Evolutionary conservation across 2,329 filamentous ascomycete species (phyloP).

Genomic region (Pestalotiopsis sp.): DNA sequence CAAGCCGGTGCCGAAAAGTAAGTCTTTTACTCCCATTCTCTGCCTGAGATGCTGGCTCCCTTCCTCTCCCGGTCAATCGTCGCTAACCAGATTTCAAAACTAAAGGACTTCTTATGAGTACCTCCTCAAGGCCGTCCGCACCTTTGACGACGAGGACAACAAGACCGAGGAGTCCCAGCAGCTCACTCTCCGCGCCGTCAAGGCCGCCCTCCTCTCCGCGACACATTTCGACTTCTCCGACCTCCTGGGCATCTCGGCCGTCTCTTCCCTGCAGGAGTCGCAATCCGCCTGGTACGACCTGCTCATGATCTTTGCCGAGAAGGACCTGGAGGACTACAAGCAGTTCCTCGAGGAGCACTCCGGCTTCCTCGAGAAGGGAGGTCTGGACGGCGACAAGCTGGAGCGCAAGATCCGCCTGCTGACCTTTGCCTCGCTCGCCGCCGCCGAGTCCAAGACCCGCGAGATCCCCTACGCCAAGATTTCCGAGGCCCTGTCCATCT

Average conservation of each 20-base stretch:
- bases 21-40: constrained; percentile 34
- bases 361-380: constrained; percentile 78
- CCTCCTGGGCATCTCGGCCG: constrained; percentile 76
- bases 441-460: constrained; percentile 72
- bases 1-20: constrained; percentile 78
- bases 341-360: constrained; percentile 93
- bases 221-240: constrained; percentile 75
- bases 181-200: constrained; percentile 59
- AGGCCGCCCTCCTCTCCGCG: constrained; percentile 53
- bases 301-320: constrained; percentile 91
- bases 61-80: not conserved
- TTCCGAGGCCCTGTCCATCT: constrained; percentile 80
- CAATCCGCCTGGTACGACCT: constrained; percentile 87
- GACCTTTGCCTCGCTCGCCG: constrained; percentile 87
- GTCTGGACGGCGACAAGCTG: constrained; percentile 71
- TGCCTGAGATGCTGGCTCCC: not conserved
- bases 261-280: constrained; percentile 84
- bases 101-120: constrained; percentile 66
- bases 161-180: constrained; percentile 62
- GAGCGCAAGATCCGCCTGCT: constrained; percentile 96
- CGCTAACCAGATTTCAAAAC: not conserved
- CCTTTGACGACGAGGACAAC: constrained; percentile 60
- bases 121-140: constrained; percentile 62
- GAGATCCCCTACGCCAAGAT: constrained; percentile 89
- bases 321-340: constrained; percentile 92